phyloP scores from a whole-genome alignment of 169 alveolate species.

The Blepharisma undulans region DNA sequence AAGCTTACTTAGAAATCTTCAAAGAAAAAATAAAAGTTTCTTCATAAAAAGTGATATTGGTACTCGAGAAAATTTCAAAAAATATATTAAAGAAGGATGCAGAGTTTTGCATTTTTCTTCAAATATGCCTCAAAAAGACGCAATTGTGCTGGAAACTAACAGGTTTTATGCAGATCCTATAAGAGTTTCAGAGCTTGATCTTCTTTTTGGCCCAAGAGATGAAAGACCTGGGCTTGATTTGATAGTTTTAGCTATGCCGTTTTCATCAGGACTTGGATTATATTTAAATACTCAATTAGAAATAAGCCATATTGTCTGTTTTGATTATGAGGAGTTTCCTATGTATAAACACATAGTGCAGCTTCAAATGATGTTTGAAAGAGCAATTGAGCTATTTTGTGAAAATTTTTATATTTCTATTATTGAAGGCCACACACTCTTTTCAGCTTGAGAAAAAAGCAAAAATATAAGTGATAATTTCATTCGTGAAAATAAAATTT shows the following conservation, averaged over 20 bases:
- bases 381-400: not conserved
- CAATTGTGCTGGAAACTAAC: conserved; percentile 2
- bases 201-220: not conserved
- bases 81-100: conserved; percentile 2
- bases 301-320: not conserved
- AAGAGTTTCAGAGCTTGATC: not conserved
- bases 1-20: not conserved
- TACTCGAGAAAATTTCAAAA: not conserved
- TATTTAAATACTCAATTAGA: not conserved
- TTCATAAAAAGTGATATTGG: not conserved
- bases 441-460: not conserved
- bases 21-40: not conserved
- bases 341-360: not conserved
- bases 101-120: conserved; percentile 30
- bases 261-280: not conserved
- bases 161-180: not conserved
- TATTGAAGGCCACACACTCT: not conserved
- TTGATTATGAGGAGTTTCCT: conserved; percentile 13
- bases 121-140: not conserved
- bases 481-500: not conserved
- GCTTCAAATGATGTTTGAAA: conserved; percentile 7
- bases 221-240: not conserved
- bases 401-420: not conserved
- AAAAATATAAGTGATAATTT: not conserved
- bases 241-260: not conserved